phyloP scores from a whole-genome alignment of 768 basidiomycete genomes.

The Cantharellus cinnabarinus region DNA sequence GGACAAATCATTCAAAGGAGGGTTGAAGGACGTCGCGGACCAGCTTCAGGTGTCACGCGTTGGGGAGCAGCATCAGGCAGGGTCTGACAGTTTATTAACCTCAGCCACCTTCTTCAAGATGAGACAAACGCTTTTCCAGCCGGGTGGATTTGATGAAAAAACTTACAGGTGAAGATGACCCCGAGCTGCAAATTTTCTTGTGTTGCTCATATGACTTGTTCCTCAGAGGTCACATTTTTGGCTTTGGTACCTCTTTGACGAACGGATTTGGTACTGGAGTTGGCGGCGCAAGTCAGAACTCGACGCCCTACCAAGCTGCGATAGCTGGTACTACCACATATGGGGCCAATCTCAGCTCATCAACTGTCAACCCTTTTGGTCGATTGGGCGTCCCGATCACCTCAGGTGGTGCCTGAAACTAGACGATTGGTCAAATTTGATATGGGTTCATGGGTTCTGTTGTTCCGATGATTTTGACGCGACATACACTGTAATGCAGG shows the following conservation, averaged over 20 bases:
- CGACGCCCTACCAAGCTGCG: neutral
- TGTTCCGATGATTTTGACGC: no score
- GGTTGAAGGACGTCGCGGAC: slow-evolving; percentile 87
- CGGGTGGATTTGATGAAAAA: slow-evolving; percentile 58
- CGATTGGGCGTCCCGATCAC: neutral
- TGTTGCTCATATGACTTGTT: neutral
- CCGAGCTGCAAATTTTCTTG: neutral
- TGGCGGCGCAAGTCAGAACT: neutral
- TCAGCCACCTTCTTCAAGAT: slow-evolving; percentile 93
- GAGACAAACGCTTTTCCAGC: slow-evolving; percentile 72
- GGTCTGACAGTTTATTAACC: slow-evolving; percentile 90
- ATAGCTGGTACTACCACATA: neutral
- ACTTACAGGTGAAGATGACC: slow-evolving; percentile 29
- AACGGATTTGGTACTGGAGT: neutral
- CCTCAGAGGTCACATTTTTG: neutral
- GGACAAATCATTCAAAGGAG: slow-evolving; percentile 70
- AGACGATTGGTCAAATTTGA: neutral
- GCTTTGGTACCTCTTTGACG: neutral
- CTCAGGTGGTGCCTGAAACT: neutral
- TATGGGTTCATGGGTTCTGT: no score
- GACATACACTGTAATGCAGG: no score
- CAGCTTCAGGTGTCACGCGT: slow-evolving; percentile 80
- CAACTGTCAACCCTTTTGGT: neutral
- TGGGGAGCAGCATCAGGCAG: slow-evolving; percentile 85
- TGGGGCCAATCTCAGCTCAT: neutral